A percentile compares a stretch with the other conserved stretches of the same genome.
Conservation (phyloP, 768 basidiomycete species). For the Imleria badia region DNA sequence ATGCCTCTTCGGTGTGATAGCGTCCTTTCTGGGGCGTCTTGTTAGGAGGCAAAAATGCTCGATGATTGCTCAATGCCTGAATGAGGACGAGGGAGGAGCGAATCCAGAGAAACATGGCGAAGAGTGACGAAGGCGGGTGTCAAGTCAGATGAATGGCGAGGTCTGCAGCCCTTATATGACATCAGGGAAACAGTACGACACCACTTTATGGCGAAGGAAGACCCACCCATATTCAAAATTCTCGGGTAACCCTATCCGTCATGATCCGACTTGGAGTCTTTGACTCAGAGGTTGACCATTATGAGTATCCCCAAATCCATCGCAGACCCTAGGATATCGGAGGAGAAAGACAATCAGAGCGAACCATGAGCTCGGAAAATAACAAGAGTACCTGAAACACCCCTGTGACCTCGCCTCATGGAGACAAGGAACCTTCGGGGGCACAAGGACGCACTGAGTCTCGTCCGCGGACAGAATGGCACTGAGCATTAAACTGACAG, state of each 20-base stretch:
- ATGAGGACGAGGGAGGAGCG: constrained; percentile 47
- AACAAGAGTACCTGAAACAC: too few species aligned
- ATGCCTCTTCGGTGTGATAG: constrained; percentile 53
- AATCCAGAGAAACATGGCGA: constrained; percentile 43
- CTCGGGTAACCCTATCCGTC: constrained; percentile 2
- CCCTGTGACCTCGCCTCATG: neutral
- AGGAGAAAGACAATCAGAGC: neutral
- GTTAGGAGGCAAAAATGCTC: constrained; percentile 57
- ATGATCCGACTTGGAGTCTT: neutral
- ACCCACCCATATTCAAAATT: neutral
- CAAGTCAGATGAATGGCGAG: neutral
- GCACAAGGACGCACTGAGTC: neutral
- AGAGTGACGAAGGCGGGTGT: neutral
- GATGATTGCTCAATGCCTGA: constrained; percentile 51
- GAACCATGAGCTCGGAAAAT: neutral
- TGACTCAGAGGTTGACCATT: neutral
- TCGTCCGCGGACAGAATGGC: constrained; percentile 18
- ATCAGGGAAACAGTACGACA: neutral
- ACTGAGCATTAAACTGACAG: neutral
- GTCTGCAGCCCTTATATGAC: constrained; percentile 16
- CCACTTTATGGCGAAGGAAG: constrained; percentile 3
- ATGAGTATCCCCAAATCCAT: neutral
- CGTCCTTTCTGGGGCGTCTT: constrained; percentile 49
- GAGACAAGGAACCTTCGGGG: neutral
- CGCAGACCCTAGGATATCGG: neutral